Evolutionary conservation across 2,329 filamentous ascomycete species (phyloP).

Genomic region (Sporothrix luriei): DNA sequence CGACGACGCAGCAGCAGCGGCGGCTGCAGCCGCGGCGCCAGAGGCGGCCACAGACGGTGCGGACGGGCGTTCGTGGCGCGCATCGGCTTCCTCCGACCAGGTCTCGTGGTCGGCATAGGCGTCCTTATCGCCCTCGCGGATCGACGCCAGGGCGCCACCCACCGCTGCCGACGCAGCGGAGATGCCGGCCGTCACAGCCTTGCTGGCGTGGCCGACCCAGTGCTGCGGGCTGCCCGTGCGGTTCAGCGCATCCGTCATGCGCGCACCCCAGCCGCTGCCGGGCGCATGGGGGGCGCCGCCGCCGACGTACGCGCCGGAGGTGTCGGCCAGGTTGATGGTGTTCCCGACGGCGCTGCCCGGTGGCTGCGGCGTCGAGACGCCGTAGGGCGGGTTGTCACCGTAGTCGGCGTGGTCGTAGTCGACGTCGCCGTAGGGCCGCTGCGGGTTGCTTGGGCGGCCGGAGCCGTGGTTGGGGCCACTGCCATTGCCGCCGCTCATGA

Average conservation of each 20-base stretch:
- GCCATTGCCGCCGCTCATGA: slow-evolving; percentile 20
- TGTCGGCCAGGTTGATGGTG: slow-evolving; percentile 30
- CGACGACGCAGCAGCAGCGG: slow-evolving; percentile 8
- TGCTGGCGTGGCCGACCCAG: slow-evolving; percentile 80
- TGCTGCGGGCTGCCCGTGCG: slow-evolving; percentile 86
- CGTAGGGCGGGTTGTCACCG: slow-evolving; percentile 56
- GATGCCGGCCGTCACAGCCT: slow-evolving; percentile 77
- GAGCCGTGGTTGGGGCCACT: neutral
- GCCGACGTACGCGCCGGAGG: slow-evolving; percentile 34
- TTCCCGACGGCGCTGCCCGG: slow-evolving; percentile 37
- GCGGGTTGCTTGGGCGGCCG: slow-evolving; percentile 30
- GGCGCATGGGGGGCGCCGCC: slow-evolving; percentile 44
- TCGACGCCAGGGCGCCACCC: slow-evolving; percentile 78
- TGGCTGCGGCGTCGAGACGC: slow-evolving; percentile 41
- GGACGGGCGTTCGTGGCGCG: slow-evolving; percentile 52
- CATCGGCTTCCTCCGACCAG: slow-evolving; percentile 88
- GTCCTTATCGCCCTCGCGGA: slow-evolving; percentile 78
- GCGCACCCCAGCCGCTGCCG: slow-evolving; percentile 65
- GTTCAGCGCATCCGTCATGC: slow-evolving; percentile 78
- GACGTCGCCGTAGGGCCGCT: slow-evolving; percentile 37
- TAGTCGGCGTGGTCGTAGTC: slow-evolving; percentile 55
- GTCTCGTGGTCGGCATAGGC: slow-evolving; percentile 84
- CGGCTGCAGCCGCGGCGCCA: slow-evolving; percentile 1
- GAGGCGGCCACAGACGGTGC: neutral
- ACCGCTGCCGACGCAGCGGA: slow-evolving; percentile 81